Base-by-base conservation (phyloP, 2,329 filamentous ascomycete genomes). In the Clonostachys chloroleuca region DNA sequence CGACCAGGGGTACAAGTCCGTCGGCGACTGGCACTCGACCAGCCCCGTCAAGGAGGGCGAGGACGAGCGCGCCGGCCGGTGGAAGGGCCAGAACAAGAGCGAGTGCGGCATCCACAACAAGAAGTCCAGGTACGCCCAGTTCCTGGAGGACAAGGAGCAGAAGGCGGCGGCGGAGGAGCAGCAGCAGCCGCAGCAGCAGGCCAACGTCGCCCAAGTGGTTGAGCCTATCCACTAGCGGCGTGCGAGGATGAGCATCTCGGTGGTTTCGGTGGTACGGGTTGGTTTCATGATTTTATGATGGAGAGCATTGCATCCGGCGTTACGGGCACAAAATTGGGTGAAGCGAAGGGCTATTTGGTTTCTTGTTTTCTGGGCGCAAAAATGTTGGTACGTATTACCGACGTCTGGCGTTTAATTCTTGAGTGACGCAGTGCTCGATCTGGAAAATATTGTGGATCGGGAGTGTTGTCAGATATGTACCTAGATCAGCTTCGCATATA, bases 101-200 rank as follows among this genome's bases (percentile, higher is more conserved):
- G 94, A 99, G 75, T 99, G 94, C 67, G 94, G 94, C 43, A 97
- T 99, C 63, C 94, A 99, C 81, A 97, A 97, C 78, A 95, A 94
- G 70, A 86, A 92, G 67, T 95, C 89, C 49, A 86, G 91, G 57
- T 99, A 97, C 62, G 88, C 91, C 12, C 84, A 92, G 69, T 96
- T 87, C 69, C 71, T 95, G 47, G 77, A 78, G 59, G 83, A 90
- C 51, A 81, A 87, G 67, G 85, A 90, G 63, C 24, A 30, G 24
- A 9, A 30, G 24, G 24, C 9, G 24, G 72, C 77, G 61, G 85
- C 89, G 74, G 73, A 77, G 53, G 57, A 63, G 46, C 53, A 59
- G 20, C 51, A 63, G 46, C 52, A 59, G 24, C 51, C 59, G n/a
- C 55, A 56, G 43, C 56, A 63, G 44, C 56, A 62, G 35, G 54